Evolutionary conservation across 495 filamentous ascomycete genomes (phyloP), one percentile per base, ranked within the genome.

Genomic region (Diplogelasinospora grovesii): DNA sequence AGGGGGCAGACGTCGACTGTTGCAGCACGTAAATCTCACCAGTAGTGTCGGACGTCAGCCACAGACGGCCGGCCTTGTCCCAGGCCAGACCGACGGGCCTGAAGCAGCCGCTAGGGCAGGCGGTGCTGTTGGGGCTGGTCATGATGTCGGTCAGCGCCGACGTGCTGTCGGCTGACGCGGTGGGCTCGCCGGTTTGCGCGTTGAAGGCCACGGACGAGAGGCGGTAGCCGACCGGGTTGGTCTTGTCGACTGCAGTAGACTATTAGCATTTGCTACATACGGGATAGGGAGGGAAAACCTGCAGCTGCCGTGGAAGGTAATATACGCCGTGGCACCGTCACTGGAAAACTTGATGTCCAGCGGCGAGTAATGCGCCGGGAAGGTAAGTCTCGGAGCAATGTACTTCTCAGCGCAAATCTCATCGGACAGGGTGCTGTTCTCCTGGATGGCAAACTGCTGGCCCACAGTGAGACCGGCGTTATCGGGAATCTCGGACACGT

Each of bases 241-340:
- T 52, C 15, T 67, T 66, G 49, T 78, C 61, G 36, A 59, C 52
- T 58, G 28, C 26, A 10, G 8, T 21, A 11, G 16, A 28, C 14
- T 25, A 27, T 33, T 39, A 24, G 33, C 1, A 9, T 28, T 7
- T 22, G 22, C 1, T 13, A 30, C 18, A 19, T n/a, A n/a, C n/a
- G 15, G 9, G 10, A 35, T 22, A 29, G 22, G 38, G 11, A 37
- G n/a, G 15, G 7, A 24, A 31, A 36, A 38, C 59, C 38, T 40
- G 73, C 75, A 78, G 49, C 65, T 70, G 1, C 76, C 77, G 31
- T 76, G 73, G 39, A 79, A 79, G 0, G 64, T 54, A 9, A 79
- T 50, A 53, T 60, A 79, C 5, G 68, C 73, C 26, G 55, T 52
- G 0, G 35, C 47, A 2, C 63, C 72, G 24, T 57, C 54, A 8